Conservation (phyloP, 306 rosid species). For the Oemleria cerasiformis region DNA sequence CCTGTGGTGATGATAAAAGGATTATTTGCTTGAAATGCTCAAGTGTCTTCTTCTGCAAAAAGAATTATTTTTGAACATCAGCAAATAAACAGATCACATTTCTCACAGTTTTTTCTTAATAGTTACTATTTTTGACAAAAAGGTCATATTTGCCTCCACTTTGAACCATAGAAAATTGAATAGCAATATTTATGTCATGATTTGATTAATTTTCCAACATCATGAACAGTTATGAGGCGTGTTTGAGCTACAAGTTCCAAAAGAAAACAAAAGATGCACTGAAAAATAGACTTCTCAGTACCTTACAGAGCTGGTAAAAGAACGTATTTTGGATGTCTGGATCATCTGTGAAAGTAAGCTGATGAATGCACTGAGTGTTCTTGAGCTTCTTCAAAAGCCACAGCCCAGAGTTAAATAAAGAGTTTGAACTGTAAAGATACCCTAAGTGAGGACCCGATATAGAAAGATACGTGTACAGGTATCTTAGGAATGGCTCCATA, state of each 20-base stretch:
- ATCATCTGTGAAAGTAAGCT: constrained; percentile 89
- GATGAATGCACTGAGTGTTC: constrained; percentile 88
- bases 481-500: constrained; percentile 75
- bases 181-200: background rate
- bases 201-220: constrained; percentile 3
- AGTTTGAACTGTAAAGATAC: constrained; percentile 92
- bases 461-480: constrained; percentile 75
- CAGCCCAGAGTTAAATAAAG: constrained; percentile 87
- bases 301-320: constrained; percentile 81
- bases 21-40: constrained; percentile 78
- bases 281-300: constrained; percentile 27
- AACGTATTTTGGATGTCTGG: constrained; percentile 84
- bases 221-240: background rate
- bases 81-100: constrained; percentile 3
- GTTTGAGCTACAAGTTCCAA: background rate
- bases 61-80: constrained; percentile 24
- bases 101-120: background rate
- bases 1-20: constrained; percentile 94
- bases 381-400: constrained; percentile 92
- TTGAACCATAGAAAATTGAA: background rate
- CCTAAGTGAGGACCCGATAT: constrained; percentile 98
- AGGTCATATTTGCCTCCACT: background rate
- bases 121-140: background rate
- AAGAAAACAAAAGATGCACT: background rate
- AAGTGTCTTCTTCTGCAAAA: constrained; percentile 75